Conservation (phyloP, 305 asterid genomes). For the Salvia sclarea region DNA sequence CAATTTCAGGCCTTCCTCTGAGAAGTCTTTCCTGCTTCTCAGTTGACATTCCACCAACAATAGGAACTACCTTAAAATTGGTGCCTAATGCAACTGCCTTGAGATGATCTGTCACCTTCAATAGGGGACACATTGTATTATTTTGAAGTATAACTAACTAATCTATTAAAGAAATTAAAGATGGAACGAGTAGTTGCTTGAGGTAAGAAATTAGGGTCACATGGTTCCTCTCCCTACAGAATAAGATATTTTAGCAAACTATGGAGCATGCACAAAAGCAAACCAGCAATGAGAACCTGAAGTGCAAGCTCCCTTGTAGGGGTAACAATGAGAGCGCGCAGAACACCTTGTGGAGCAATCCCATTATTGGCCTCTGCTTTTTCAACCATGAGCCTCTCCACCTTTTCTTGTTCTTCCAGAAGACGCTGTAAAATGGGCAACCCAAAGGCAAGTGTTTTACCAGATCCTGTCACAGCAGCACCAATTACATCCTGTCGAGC, state of each 20-base stretch:
- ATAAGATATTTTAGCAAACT: conserved; percentile 16
- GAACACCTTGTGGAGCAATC: conserved; percentile 54
- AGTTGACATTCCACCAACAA: conserved; percentile 95
- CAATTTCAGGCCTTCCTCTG: conserved; percentile 89
- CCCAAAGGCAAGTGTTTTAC: conserved; percentile 98
- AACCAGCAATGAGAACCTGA: conserved; percentile 58
- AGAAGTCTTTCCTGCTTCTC: conserved; percentile 94
- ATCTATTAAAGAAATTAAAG: conserved; percentile 18
- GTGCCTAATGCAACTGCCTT: conserved; percentile 67
- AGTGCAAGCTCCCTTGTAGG: conserved; percentile 99
- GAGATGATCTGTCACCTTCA: conserved; percentile 89
- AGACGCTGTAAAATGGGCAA: conserved; percentile 92
- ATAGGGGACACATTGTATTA: conserved; percentile 7
- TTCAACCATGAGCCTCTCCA: conserved; percentile 50
- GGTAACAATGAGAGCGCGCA: conserved; percentile 89
- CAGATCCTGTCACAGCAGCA: conserved; percentile 99
- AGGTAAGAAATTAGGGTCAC: conserved; percentile 2
- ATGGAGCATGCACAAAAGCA: conserved; percentile 1
- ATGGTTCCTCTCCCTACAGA: neutral
- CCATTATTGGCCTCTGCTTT: conserved; percentile 62
- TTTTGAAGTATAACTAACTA: neutral
- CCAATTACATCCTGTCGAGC: conserved; percentile 89
- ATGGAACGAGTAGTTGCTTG: neutral
- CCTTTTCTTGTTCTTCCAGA: conserved; percentile 87
- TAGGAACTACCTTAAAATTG: conserved; percentile 68